phyloP scores from a whole-genome alignment of 192 early-diverging fungal genomes.

The Podila minutissima region DNA sequence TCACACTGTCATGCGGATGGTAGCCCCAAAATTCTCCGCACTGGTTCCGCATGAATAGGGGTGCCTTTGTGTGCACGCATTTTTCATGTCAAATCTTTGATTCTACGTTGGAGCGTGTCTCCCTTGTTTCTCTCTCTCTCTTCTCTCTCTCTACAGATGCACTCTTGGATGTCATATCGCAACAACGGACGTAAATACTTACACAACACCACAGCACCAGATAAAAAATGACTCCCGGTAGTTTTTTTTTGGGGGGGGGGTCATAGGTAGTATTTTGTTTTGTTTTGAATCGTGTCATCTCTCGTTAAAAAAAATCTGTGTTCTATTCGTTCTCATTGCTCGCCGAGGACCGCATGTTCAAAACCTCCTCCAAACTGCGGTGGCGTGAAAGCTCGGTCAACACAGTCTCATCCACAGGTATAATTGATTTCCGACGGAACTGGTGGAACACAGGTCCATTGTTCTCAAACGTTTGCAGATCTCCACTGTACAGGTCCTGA shows the following conservation, averaged over 20 bases:
- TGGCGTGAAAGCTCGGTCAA: constrained; percentile 64
- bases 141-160: too few relatives aligned
- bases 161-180: too few relatives aligned
- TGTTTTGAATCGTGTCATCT: background rate
- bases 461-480: constrained; percentile 59
- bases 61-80: too few relatives aligned
- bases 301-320: background rate
- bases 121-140: too few relatives aligned
- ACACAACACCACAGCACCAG: too few relatives aligned
- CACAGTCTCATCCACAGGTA: constrained; percentile 73
- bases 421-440: constrained; percentile 70
- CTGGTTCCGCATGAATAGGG: too few relatives aligned
- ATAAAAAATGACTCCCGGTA: too few relatives aligned
- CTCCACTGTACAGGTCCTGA: constrained; percentile 38
- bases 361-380: constrained; percentile 66
- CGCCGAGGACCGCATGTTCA: constrained; percentile 41
- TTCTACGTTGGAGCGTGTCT: too few relatives aligned
- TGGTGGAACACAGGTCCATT: constrained; percentile 53
- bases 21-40: too few relatives aligned
- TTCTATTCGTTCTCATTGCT: constrained; percentile 17
- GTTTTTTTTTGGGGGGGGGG: background rate
- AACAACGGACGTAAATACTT: too few relatives aligned
- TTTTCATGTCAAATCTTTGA: too few relatives aligned
- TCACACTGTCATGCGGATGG: too few relatives aligned
- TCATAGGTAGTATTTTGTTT: background rate